Evolutionary conservation across 2,329 filamentous ascomycete genomes (phyloP).

Genomic region (Colletotrichum nymphaeae): DNA sequence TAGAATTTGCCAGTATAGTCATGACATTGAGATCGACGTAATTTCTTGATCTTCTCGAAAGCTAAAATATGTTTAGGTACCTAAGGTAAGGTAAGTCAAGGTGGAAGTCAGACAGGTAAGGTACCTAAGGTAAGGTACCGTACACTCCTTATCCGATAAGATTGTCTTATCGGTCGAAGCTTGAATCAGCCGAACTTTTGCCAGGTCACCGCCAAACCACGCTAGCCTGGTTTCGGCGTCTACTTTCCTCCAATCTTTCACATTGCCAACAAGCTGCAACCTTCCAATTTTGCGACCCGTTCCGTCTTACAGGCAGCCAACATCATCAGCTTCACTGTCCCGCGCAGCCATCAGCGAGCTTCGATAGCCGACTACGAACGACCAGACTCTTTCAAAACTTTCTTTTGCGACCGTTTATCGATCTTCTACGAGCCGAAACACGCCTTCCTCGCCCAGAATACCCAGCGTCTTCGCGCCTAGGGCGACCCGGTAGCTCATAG

Average conservation of each 20-base stretch:
- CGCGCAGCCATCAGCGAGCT: conserved; percentile 12
- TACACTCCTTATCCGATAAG: neutral
- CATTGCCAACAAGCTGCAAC: conserved; percentile 25
- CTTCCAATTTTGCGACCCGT: conserved; percentile 21
- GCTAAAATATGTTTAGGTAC: no score
- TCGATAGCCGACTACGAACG: neutral
- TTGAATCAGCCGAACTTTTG: conserved; percentile 14
- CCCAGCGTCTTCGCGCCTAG: conserved; percentile 25
- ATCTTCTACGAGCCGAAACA: neutral
- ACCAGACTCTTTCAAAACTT: neutral
- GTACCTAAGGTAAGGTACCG: no score
- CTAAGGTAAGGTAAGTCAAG: no score
- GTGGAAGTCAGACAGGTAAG: no score
- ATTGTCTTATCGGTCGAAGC: neutral
- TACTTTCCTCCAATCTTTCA: conserved; percentile 33
- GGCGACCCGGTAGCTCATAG: conserved; percentile 12
- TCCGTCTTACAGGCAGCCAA: neutral
- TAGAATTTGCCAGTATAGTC: no score
- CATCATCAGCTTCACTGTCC: conserved; percentile 5
- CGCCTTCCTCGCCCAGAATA: neutral
- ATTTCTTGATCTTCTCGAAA: no score
- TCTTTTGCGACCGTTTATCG: neutral
- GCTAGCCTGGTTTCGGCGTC: conserved; percentile 31
- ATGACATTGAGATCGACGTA: no score
- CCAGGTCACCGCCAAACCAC: conserved; percentile 28